These are phyloP conservation scores for Camelina neglecta DNA, from an alignment of 345 rosid genomes.

Conservation along the genomic window DNA sequence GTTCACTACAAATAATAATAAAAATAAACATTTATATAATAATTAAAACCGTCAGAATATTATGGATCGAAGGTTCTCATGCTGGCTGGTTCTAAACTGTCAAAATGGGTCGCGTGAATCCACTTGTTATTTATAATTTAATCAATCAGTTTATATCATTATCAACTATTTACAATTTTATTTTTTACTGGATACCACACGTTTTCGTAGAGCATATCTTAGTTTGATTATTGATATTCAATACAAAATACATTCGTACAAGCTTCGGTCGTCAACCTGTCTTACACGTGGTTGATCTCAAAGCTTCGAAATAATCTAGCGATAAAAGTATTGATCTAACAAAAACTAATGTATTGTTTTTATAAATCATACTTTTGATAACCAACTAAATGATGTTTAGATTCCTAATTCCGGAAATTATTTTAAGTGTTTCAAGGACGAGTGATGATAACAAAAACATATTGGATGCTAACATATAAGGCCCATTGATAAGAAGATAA, in stretches of 20 bases:
- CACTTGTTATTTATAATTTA: slow-evolving; percentile 23
- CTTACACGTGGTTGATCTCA: slow-evolving; percentile 38
- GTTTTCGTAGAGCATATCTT: slow-evolving; percentile 12
- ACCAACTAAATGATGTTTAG: background rate
- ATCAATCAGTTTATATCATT: background rate
- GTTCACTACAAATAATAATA: background rate
- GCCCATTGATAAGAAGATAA: no score
- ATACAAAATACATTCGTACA: slow-evolving; percentile 21
- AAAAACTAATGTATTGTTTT: no score
- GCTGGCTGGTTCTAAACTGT: slow-evolving; percentile 30
- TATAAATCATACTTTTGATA: background rate
- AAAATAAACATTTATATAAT: background rate
- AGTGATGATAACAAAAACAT: background rate
- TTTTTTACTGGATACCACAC: slow-evolving; percentile 13
- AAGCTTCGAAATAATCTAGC: slow-evolving; percentile 20
- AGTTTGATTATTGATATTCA: background rate
- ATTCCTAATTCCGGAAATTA: background rate
- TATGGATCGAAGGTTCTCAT: slow-evolving; percentile 31
- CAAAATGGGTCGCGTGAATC: slow-evolving; percentile 23
- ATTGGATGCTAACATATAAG: no score
- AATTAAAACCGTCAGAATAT: slow-evolving; percentile 18
- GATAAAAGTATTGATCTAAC: slow-evolving; percentile 14
- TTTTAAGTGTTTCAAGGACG: slow-evolving; percentile 9
- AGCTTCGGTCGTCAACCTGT: slow-evolving; percentile 31
- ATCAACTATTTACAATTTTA: no score